These are phyloP conservation scores for Fraxinus dipetala DNA, from an alignment of 305 asterid genomes.

Conservation along the genomic window DNA sequence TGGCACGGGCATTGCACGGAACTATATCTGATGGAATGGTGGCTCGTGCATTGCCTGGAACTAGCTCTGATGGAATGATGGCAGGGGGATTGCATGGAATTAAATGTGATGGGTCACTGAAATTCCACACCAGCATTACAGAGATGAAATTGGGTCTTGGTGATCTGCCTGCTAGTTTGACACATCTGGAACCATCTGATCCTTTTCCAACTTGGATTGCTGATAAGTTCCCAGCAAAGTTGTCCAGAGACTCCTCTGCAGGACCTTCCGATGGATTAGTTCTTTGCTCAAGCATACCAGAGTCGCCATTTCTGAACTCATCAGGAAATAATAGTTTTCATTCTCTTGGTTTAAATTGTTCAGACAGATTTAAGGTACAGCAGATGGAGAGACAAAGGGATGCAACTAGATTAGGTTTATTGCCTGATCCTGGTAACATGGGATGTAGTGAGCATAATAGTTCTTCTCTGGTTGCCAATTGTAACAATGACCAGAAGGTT, in stretches of 20 bases:
- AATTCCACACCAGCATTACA: slow-evolving; percentile 60
- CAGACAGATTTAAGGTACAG: slow-evolving; percentile 24
- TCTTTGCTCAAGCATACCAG: slow-evolving; percentile 44
- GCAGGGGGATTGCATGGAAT: slow-evolving; percentile 60
- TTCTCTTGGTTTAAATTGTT: slow-evolving; percentile 39
- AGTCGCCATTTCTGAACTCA: slow-evolving; percentile 56
- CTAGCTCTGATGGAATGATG: slow-evolving; percentile 62
- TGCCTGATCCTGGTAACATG: slow-evolving; percentile 36
- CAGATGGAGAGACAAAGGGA: slow-evolving; percentile 50
- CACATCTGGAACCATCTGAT: slow-evolving; percentile 44
- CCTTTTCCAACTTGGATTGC: slow-evolving; percentile 45
- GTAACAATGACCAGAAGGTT: slow-evolving; percentile 28
- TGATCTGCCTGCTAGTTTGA: slow-evolving; percentile 45
- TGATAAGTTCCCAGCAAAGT: slow-evolving; percentile 45
- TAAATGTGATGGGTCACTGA: slow-evolving; percentile 47
- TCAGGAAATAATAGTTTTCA: slow-evolving; percentile 54
- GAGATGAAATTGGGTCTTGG: slow-evolving; percentile 87
- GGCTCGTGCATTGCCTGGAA: slow-evolving; percentile 53
- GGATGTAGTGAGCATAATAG: slow-evolving; percentile 41
- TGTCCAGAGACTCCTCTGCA: slow-evolving; percentile 46
- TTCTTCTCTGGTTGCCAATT: slow-evolving; percentile 28
- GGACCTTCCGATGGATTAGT: slow-evolving; percentile 42
- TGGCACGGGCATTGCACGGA: slow-evolving; percentile 55
- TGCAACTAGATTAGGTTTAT: slow-evolving; percentile 39
- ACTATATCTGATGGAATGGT: slow-evolving; percentile 60